phyloP scores from a whole-genome alignment of 768 basidiomycete genomes.

The Podaxis sp. region DNA sequence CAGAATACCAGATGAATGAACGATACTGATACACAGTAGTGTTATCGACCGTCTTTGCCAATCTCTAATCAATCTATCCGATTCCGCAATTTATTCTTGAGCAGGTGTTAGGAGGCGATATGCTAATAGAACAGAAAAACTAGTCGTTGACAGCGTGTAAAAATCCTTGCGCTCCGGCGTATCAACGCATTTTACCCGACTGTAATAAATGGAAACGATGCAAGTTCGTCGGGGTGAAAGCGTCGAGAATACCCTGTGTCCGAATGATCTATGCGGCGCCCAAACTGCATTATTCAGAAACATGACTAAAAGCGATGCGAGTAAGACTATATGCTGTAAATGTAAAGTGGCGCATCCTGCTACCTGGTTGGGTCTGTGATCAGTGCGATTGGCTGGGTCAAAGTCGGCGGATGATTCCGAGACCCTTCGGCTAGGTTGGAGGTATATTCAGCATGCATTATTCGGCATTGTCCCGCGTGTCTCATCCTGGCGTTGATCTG shows the following conservation, averaged over 20 bases:
- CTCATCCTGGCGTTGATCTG: neutral
- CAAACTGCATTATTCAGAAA: neutral
- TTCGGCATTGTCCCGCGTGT: neutral
- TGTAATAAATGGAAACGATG: neutral
- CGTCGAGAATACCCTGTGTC: neutral
- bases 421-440: neutral
- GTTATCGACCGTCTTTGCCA: neutral
- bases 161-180: neutral
- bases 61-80: constrained; percentile 8
- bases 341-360: neutral
- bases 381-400: neutral
- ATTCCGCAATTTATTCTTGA: neutral
- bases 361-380: neutral
- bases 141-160: neutral
- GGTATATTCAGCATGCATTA: neutral
- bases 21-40: neutral
- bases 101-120: neutral
- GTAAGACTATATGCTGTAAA: neutral
- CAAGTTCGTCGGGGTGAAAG: neutral
- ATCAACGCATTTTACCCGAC: constrained; percentile 3
- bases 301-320: neutral
- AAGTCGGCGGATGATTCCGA: neutral
- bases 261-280: neutral
- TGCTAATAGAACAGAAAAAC: neutral
- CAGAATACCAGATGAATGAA: neutral